Base-by-base conservation (phyloP, 2,329 filamentous ascomycete genomes). In the Beauveria brongniartii region DNA sequence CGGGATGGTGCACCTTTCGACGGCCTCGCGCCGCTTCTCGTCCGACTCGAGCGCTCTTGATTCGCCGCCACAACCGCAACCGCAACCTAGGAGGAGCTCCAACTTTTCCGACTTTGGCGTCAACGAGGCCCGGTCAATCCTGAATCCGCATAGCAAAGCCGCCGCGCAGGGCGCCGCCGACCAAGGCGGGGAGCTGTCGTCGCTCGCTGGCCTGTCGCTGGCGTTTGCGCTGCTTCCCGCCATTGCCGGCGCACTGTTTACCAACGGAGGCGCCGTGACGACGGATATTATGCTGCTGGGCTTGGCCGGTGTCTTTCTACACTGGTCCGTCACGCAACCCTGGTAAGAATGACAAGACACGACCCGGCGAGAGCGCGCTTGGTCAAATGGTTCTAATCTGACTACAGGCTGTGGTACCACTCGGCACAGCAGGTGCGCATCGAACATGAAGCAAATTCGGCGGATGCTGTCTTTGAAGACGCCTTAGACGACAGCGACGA, bases 301-400 rank as follows among this genome's bases (percentile, higher is more conserved):
- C 3, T 74, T 97, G 63, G 90, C 90, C 2, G 90, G 88, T 5
- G 82, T 97, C 50, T 95, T 97, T 69, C 78, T 97, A 64, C 92
- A 96, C 71, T 97, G 92, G 91, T 92, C 90, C 54, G 88, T 97
- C 48, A 88, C 91, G 61, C 80, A 94, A 66, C 93, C 93, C 67
- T 97, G 93, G 92, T 92, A 77, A 71, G 82, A 2, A 22, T 9
- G 2, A 46, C 4, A 8, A 14, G n/a, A 34, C 16, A 12, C 14
- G n/a, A 24, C 12, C 8, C n/a, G 20, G 10, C n/a, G 26, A 30
- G n/a, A 20, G 18, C 41, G 7, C 41, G 26, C 50, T 30, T n/a
- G 57, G 5, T 28, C 40, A 37, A 34, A 7, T 22, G 16, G 14
- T 46, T 50, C 16, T 47, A 40, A 46, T 12, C 16, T 52, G 46